Evolutionary conservation across 768 basidiomycete genomes (phyloP), one percentile per base, ranked within the genome.

Genomic region (Lactarius sanguifluus): DNA sequence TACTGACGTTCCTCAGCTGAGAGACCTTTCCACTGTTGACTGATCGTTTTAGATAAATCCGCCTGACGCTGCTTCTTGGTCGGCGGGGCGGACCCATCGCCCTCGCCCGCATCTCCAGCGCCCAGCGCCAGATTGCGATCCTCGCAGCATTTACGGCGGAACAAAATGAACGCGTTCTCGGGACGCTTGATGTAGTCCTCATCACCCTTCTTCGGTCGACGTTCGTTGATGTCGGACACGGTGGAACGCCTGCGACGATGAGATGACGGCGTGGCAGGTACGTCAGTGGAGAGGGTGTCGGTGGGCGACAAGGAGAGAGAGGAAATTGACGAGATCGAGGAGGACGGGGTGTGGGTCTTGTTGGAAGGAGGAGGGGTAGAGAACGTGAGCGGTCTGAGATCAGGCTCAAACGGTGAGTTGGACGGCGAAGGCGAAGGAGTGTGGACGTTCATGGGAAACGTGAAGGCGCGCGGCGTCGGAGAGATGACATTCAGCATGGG

Each of bases 111-210:
- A 34, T 73, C 75, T 47, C 69, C 77, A 3, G 78, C 82, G 58
- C 84, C 84, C 62, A 78, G 79, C 55, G 82, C 82, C 16, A 79
- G 78, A 75, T 88, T 85, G 40, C 86, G 84, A 59, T 89, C 87
- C 76, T 89, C 86, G 76, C 87, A 90, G 77, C 87, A 90, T 72
- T 88, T 86, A 71, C 89, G 83, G 62, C 90, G 85, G 83, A 92
- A 92, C 63, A 92, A 82, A 75, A 92, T 92, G 80, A 92, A 92
- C 9, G 90, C 90, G 72, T 92, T 91, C 78, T 90, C 88, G 2
- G 90, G 90, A 52, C 90, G 86, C 76, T 91, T 91, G 79, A 92
- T 86, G 73, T 92, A 92, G 76, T 90, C 89, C 58, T 89, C 88
- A 76, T 91, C 90, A 71, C 90, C 90, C 79, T 87, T 81, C 75